Evolutionary conservation across 768 basidiomycete genomes (phyloP), one percentile per base, ranked within the genome.

Genomic region (Boletus tomentosulus): DNA sequence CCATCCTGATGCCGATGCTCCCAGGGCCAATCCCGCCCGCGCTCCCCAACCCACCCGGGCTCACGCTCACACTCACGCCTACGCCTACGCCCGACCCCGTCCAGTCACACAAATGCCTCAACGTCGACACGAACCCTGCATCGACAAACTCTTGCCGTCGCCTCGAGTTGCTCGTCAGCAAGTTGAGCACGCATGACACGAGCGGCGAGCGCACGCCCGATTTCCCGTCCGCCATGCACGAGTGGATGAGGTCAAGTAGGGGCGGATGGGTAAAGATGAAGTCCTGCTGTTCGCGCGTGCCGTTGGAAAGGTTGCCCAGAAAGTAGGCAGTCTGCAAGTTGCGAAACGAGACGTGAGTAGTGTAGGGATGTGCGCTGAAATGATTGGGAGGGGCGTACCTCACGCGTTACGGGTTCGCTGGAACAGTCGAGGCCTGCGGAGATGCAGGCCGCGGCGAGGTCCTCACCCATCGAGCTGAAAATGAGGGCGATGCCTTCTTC

Each of bases 251-350:
- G 11, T 65, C 63, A 4, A 90, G 77, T 6, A 90, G 71, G 6
- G 71, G 70, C 0, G 78, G 71, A 53, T 83, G 75, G 0, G 71
- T 61, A n/a, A 84, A 71, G 33, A 91, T 78, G 24, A 73, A 66
- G 38, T 73, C 72, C 52, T 84, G 85, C 42, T 80, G 76, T 15
- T 71, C 65, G 1, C 75, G 65, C 3, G 72, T 66, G 35, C 83
- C 83, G 64, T 89, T 89, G 34, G 82, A 76, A 13, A 92, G 73
- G 65, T 91, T 90, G 0, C 84, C 84, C 0, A 90, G 76, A 2
- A 82, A 70, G 62, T 74, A 81, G 0, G 85, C 77, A 0, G 86
- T 83, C 78, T 82, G 52, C 9, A 35, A 2, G 22, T 34, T n/a
- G 15, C 15, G 9, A n/a, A 3, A 13, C 6, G n/a, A 5, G 15